Conservation (phyloP, 805 yeast genomes). For the Candida coleopterorum region DNA sequence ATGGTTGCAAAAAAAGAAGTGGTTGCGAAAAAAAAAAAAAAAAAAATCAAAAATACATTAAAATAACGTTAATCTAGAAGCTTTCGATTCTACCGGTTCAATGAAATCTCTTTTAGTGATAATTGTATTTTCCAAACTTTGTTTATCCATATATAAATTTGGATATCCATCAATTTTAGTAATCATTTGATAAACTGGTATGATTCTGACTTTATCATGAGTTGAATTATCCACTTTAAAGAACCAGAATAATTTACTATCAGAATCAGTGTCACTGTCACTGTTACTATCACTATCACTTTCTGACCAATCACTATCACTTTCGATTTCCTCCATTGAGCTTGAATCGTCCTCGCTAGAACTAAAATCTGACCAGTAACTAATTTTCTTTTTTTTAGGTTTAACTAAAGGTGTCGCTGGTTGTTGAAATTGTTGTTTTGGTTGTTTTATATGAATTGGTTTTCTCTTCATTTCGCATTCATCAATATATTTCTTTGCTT, state of each 20-base stretch:
- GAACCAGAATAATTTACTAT: conserved; percentile 5
- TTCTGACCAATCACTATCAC: neutral
- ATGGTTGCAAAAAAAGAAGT: conserved; percentile 2
- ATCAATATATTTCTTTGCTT: conserved; percentile 4
- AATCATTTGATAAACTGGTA: neutral
- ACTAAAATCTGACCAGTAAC: conserved; percentile 1
- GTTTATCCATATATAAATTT: neutral
- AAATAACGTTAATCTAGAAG: too few species aligned
- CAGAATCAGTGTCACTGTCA: conserved; percentile 1
- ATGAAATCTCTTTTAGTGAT: too few species aligned
- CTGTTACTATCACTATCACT: neutral
- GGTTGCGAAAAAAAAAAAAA: neutral
- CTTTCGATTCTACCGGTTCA: too few species aligned
- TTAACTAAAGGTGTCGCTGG: neutral
- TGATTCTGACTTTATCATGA: neutral
- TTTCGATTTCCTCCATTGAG: neutral
- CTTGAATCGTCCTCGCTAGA: neutral
- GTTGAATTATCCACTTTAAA: neutral
- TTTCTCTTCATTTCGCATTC: conserved; percentile 2
- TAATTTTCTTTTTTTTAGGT: neutral
- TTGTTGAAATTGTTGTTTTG: neutral
- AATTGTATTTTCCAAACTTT: neutral
- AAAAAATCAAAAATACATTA: neutral
- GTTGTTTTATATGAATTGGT: neutral
- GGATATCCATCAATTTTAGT: conserved; percentile 1